These are phyloP conservation scores for Cenchrus purpureus DNA, from an alignment of 176 grass and related monocot genomes.

Conservation along the genomic window DNA sequence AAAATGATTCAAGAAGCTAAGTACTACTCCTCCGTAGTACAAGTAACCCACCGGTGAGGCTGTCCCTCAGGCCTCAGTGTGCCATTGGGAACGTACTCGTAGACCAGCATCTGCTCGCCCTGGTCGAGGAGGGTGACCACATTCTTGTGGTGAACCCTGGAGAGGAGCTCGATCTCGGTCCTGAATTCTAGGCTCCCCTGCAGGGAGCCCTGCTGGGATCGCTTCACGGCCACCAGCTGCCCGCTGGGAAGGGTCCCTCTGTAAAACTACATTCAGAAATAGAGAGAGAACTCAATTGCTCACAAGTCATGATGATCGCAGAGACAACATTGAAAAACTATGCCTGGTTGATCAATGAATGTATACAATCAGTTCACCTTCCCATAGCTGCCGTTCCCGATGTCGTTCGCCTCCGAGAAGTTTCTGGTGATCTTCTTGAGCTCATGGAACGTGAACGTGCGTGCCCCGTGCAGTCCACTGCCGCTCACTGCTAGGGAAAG, in stretches of 20 bases:
- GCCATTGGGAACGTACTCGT: constrained; percentile 77
- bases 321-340: not conserved
- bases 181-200: constrained; percentile 73
- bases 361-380: constrained; percentile 44
- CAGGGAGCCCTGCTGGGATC: constrained; percentile 66
- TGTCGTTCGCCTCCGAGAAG: constrained; percentile 55
- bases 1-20: too few species aligned
- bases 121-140: constrained; percentile 77
- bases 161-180: constrained; percentile 78
- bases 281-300: too few species aligned
- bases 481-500: not conserved
- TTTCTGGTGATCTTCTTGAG: constrained; percentile 70
- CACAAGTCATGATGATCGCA: not conserved
- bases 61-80: constrained; percentile 83
- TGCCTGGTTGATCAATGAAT: not conserved
- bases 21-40: too few species aligned
- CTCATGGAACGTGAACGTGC: constrained; percentile 64
- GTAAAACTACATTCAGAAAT: constrained; percentile 54
- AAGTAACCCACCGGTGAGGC: constrained; percentile 30
- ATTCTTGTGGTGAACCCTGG: constrained; percentile 81
- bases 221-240: constrained; percentile 71
- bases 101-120: constrained; percentile 6
- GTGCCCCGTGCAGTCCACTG: constrained; percentile 53
- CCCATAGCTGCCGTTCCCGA: constrained; percentile 74
- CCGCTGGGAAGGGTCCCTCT: constrained; percentile 59